Conservation (phyloP, 2,329 filamentous ascomycete genomes). For the Stromatinia cepivora region DNA sequence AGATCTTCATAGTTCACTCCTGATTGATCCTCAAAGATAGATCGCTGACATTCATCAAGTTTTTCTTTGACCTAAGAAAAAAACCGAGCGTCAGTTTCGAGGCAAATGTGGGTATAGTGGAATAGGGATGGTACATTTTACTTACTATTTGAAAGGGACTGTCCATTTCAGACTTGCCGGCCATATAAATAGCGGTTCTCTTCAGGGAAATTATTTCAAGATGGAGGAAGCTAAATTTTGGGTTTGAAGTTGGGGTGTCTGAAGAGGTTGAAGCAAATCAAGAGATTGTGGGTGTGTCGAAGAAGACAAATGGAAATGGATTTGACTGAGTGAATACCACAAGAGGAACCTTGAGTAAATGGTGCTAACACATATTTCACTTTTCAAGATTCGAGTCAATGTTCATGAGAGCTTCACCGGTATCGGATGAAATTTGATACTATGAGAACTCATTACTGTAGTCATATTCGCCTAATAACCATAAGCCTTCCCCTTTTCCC, state of each 20-base stretch:
- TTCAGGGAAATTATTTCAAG: neutral
- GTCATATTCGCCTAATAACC: neutral
- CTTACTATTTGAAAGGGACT: neutral
- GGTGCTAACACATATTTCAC: too few relatives aligned
- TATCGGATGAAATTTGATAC: too few relatives aligned
- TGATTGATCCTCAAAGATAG: neutral
- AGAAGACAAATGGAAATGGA: neutral
- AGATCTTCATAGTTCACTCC: neutral
- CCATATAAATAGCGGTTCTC: neutral
- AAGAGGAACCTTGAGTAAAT: neutral
- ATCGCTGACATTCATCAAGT: neutral
- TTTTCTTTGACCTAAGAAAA: neutral
- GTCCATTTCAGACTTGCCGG: neutral
- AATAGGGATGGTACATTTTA: fast-evolving
- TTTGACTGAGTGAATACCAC: neutral
- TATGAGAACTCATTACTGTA: neutral
- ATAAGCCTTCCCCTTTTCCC: neutral
- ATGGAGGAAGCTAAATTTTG: neutral
- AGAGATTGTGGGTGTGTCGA: neutral
- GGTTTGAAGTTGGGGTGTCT: neutral
- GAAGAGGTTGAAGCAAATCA: neutral
- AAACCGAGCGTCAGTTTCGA: fast-evolving
- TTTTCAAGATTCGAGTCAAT: neutral
- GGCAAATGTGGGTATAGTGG: fast-evolving
- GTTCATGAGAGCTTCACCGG: fast-evolving